Conservation (phyloP, 2,329 filamentous ascomycete genomes). For the Epichloe typhina region DNA sequence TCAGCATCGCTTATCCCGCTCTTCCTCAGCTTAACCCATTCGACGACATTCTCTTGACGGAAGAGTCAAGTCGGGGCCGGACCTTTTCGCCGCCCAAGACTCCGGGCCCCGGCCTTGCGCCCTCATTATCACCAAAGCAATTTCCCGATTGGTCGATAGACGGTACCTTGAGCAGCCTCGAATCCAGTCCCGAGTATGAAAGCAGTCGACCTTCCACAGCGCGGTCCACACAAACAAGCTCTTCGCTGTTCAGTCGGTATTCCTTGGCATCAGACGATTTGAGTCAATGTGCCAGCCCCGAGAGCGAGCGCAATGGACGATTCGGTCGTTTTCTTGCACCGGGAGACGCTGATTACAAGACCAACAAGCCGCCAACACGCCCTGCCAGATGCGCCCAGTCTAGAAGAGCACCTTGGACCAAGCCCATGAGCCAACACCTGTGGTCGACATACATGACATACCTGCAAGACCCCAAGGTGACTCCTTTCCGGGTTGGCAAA, state of each 20-base stretch:
- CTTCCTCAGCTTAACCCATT: conserved; percentile 23
- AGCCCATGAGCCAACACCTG: conserved; percentile 50
- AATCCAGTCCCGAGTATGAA: conserved; percentile 46
- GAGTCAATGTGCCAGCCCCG: conserved; percentile 37
- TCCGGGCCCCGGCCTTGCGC: conserved; percentile 34
- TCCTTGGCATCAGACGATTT: conserved; percentile 44
- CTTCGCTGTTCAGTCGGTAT: conserved; percentile 42
- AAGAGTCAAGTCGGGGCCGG: conserved; percentile 23
- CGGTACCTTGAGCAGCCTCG: conserved; percentile 41
- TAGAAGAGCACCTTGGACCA: conserved; percentile 48
- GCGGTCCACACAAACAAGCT: conserved; percentile 44
- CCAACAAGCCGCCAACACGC: conserved; percentile 10
- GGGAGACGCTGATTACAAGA: conserved; percentile 18
- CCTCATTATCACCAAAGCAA: conserved; percentile 30
- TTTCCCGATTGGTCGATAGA: conserved; percentile 48
- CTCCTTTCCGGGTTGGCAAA: conserved; percentile 52
- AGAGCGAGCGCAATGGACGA: conserved; percentile 18
- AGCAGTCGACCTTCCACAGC: conserved; percentile 48
- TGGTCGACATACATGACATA: conserved; percentile 55
- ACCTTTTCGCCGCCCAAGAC: conserved; percentile 46
- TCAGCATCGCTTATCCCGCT: conserved; percentile 19
- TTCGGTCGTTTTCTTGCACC: conserved; percentile 13
- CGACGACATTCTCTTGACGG: conserved; percentile 16
- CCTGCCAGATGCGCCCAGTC: conserved; percentile 15
- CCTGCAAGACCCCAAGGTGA: conserved; percentile 53